phyloP scores from a whole-genome alignment of 225 moss, liverwort and hornwort genomes.

The Physcomitrellopsis africana region DNA sequence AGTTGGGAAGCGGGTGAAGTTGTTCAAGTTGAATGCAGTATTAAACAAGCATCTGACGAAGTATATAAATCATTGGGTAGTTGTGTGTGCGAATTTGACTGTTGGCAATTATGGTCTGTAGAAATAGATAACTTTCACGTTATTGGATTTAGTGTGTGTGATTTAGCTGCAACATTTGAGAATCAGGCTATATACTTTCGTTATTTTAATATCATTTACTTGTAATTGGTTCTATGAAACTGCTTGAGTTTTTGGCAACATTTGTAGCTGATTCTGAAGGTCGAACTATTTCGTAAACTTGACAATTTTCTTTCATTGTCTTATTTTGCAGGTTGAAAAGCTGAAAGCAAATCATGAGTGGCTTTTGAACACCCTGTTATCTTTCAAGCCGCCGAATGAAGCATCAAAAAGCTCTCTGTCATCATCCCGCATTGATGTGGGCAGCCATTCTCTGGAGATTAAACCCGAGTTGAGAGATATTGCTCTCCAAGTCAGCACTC shows the following conservation, averaged over 20 bases:
- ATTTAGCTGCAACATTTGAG: conserved; percentile 1
- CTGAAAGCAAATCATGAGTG: conserved; percentile 70
- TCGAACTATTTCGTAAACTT: conserved; percentile 18
- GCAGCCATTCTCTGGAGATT: conserved; percentile 70
- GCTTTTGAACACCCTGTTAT: conserved; percentile 72
- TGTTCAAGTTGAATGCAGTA: not conserved
- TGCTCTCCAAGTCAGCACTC: conserved; percentile 76
- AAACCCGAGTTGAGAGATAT: conserved; percentile 59
- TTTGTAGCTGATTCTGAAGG: conserved; percentile 18
- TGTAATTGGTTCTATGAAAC: not conserved
- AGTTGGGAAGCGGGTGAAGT: conserved; percentile 7
- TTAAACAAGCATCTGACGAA: not conserved
- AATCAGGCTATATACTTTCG: not conserved
- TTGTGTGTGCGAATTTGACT: conserved; percentile 14
- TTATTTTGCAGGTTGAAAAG: conserved; percentile 55
- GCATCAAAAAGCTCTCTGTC: conserved; percentile 71
- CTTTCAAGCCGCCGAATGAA: conserved; percentile 73
- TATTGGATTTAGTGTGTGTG: not conserved
- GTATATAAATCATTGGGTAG: not conserved
- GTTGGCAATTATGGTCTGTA: conserved; percentile 10
- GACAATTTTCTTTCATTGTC: not conserved
- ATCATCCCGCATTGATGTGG: conserved; percentile 68
- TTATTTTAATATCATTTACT: not conserved
- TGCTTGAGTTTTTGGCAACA: not conserved
- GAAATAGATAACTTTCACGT: not conserved